Evolutionary conservation across 2,329 filamentous ascomycete genomes (phyloP).

Genomic region (Metarhizium humberi): DNA sequence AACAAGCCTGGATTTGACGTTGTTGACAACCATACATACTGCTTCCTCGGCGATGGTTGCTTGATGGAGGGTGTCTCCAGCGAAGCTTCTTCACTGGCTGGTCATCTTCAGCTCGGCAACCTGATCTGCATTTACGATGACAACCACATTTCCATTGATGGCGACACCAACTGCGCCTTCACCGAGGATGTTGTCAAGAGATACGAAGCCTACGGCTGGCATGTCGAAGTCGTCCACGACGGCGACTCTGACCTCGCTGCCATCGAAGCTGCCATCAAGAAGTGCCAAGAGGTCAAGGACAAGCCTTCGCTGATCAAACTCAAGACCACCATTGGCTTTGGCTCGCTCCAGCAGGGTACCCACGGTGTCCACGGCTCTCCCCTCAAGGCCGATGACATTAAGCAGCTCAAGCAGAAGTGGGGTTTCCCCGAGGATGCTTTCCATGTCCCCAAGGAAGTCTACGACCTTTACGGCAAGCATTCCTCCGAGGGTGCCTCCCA

Average conservation of each 20-base stretch:
- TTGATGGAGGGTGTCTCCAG: conserved; percentile 95
- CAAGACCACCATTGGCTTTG: conserved; percentile 93
- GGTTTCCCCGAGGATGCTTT: conserved; percentile 93
- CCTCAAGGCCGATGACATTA: conserved; percentile 88
- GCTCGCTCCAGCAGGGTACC: conserved; percentile 86
- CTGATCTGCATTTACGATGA: conserved; percentile 96
- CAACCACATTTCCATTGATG: conserved; percentile 94
- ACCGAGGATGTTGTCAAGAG: conserved; percentile 93
- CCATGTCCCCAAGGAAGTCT: conserved; percentile 87
- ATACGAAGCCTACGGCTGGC: conserved; percentile 97
- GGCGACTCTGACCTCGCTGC: conserved; percentile 80
- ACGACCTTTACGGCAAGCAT: conserved; percentile 82
- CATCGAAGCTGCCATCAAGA: conserved; percentile 82
- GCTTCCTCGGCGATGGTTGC: conserved; percentile 96
- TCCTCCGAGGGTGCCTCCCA: conserved; percentile 75
- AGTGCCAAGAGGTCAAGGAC: conserved; percentile 80
- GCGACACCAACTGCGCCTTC: conserved; percentile 92
- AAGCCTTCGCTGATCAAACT: conserved; percentile 97
- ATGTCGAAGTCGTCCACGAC: conserved; percentile 73
- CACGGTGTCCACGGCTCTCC: conserved; percentile 93
- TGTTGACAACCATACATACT: conserved; percentile 94
- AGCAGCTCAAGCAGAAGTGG: conserved; percentile 89
- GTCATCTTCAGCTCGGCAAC: conserved; percentile 96
- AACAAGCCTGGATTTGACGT: conserved; percentile 94
- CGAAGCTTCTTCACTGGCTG: conserved; percentile 86